phyloP scores from a whole-genome alignment of 441 rosid genomes.

The Erodium texanum region DNA sequence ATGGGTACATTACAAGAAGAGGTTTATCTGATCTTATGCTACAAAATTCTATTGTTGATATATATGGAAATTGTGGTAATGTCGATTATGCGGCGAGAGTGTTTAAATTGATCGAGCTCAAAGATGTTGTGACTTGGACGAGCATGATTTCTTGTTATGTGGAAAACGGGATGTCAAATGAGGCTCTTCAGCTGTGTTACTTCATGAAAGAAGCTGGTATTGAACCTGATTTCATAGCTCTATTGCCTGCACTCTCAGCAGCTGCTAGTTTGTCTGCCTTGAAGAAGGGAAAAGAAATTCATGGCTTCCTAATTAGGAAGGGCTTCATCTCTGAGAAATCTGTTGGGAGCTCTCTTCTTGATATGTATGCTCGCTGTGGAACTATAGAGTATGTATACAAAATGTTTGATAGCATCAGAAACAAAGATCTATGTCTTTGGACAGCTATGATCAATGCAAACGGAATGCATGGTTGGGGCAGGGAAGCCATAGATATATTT shows the following conservation, averaged over 20 bases:
- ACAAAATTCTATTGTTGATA: conserved; percentile 47
- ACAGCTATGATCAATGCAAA: conserved; percentile 76
- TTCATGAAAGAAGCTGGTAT: conserved; percentile 39
- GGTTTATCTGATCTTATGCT: conserved; percentile 49
- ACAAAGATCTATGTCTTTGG: conserved; percentile 46
- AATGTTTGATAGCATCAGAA: conserved; percentile 35
- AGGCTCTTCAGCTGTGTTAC: conserved; percentile 52
- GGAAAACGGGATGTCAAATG: conserved; percentile 42
- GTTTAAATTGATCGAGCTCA: conserved; percentile 41
- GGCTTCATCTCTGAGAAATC: conserved; percentile 50
- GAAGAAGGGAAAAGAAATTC: conserved; percentile 73
- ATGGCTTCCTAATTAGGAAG: conserved; percentile 48
- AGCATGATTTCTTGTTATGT: conserved; percentile 71
- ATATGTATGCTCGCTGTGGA: conserved; percentile 84
- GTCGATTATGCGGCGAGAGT: conserved; percentile 42
- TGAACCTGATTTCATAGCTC: conserved; percentile 52
- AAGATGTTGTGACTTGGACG: conserved; percentile 85
- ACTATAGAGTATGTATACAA: conserved; percentile 43
- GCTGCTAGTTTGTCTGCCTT: conserved; percentile 51
- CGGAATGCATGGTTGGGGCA: conserved; percentile 80
- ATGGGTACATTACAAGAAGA: conserved; percentile 48
- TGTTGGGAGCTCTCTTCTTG: conserved; percentile 52
- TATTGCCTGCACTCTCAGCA: conserved; percentile 55
- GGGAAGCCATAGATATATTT: conserved; percentile 53
- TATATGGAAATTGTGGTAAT: conserved; percentile 57